Percentiles rank a stretch among this genome's conserved stretches.
Evolutionary conservation across 768 basidiomycete genomes (phyloP).

Genomic region (Pilatotrama ljubarskyi): DNA sequence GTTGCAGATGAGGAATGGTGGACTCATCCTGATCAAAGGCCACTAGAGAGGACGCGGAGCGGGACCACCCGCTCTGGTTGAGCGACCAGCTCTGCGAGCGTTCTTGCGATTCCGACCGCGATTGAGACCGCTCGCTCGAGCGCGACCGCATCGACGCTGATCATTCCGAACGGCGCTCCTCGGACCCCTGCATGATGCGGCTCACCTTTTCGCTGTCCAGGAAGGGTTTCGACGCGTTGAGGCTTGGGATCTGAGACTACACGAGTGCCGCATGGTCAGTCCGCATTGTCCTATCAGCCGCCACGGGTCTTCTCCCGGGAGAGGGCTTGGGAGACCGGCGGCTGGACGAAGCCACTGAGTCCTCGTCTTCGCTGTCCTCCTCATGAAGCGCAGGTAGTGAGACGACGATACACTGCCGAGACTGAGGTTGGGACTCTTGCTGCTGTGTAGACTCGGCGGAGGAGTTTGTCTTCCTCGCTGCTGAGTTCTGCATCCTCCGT

Average conservation of each 20-base stretch:
- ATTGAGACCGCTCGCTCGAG: constrained; percentile 22
- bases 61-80: background rate
- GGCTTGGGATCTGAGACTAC: constrained; percentile 34
- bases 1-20: background rate
- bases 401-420: background rate
- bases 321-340: constrained; percentile 30
- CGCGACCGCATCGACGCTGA: constrained; percentile 28
- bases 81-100: constrained; percentile 11
- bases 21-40: constrained; percentile 1
- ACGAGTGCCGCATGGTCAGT: constrained; percentile 57
- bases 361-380: constrained; percentile 26
- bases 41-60: constrained; percentile 6
- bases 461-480: constrained; percentile 1
- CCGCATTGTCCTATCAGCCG: constrained; percentile 48
- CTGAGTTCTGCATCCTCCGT: background rate
- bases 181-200: constrained; percentile 64
- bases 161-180: constrained; percentile 61
- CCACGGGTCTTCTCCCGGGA: constrained; percentile 34
- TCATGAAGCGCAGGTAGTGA: constrained; percentile 18
- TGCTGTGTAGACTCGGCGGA: background rate
- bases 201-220: constrained; percentile 60
- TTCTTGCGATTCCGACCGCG: constrained; percentile 7
- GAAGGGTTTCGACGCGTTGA: constrained; percentile 38
- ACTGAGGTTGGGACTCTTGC: background rate
- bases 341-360: constrained; percentile 2